phyloP scores from a whole-genome alignment of 2,329 filamentous ascomycete species.

The Cladosporium sp. region DNA sequence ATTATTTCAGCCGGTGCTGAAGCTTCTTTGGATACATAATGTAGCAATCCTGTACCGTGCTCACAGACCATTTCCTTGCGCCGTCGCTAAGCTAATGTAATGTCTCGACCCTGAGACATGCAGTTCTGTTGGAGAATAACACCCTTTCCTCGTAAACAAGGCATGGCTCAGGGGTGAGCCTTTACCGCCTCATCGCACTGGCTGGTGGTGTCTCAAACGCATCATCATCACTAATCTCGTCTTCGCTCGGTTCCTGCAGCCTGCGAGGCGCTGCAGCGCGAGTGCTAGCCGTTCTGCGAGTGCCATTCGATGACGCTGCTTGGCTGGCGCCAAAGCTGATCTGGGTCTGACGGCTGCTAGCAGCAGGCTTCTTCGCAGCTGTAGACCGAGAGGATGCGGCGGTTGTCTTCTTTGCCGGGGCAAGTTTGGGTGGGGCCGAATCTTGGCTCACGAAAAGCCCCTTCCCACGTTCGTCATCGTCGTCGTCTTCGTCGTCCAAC shows the following conservation, averaged over 20 bases:
- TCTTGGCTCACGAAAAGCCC: constrained; percentile 37
- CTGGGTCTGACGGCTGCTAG: constrained; percentile 32
- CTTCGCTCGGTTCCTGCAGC: constrained; percentile 36
- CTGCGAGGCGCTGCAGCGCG: constrained; percentile 22
- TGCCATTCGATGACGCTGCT: neutral
- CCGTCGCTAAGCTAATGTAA: neutral
- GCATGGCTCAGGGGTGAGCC: no score
- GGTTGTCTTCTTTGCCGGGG: constrained; percentile 18
- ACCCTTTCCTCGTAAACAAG: no score
- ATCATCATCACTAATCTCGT: constrained; percentile 35
- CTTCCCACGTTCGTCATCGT: constrained; percentile 42
- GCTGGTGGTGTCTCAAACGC: constrained; percentile 27
- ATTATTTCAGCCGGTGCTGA: no score
- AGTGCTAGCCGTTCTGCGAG: neutral
- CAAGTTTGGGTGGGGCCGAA: constrained; percentile 17
- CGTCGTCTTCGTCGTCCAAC: constrained; percentile 38
- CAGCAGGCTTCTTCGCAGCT: constrained; percentile 8
- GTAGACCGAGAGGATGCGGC: constrained; percentile 8
- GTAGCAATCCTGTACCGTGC: neutral
- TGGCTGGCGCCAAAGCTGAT: constrained; percentile 36
- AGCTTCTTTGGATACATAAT: neutral
- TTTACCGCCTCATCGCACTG: neutral
- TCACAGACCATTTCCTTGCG: neutral
- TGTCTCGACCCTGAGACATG: no score
- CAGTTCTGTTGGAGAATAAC: no score